phyloP scores from a whole-genome alignment of 345 rosid species.

The Erucastrum elatum region DNA sequence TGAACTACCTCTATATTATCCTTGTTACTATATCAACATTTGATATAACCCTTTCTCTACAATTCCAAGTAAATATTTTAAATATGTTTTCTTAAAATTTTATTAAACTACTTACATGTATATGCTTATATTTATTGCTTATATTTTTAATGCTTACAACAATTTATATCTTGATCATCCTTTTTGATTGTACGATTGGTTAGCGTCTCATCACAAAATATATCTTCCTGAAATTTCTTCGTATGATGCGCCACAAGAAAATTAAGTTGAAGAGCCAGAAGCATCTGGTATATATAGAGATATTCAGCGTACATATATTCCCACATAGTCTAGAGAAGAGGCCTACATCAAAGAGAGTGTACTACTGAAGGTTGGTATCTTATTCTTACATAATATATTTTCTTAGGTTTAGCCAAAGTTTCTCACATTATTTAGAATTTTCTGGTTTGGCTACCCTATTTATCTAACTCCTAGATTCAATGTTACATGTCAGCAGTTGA shows the following conservation, averaged over 20 bases:
- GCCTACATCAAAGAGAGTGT: constrained; percentile 15
- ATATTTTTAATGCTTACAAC: background rate
- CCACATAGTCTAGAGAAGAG: background rate
- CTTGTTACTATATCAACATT: background rate
- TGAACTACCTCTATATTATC: background rate
- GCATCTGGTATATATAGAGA: background rate
- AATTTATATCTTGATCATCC: background rate
- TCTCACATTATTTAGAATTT: background rate
- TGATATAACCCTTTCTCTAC: background rate
- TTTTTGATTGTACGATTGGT: background rate
- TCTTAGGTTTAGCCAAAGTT: background rate
- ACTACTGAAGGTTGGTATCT: constrained; percentile 25
- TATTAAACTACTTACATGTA: background rate
- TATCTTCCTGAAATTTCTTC: background rate
- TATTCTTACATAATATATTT: constrained; percentile 23
- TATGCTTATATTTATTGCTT: background rate
- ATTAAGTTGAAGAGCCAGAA: background rate
- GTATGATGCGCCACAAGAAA: background rate
- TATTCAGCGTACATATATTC: background rate
- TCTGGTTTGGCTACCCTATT: constrained; percentile 15
- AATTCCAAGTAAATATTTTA: background rate
- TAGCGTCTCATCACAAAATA: background rate
- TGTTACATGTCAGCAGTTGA: background rate
- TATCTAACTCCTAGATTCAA: background rate
- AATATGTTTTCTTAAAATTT: background rate